Evolutionary conservation across 169 alveolate species (phyloP).

Genomic region (Cryptosporidium ryanae): DNA sequence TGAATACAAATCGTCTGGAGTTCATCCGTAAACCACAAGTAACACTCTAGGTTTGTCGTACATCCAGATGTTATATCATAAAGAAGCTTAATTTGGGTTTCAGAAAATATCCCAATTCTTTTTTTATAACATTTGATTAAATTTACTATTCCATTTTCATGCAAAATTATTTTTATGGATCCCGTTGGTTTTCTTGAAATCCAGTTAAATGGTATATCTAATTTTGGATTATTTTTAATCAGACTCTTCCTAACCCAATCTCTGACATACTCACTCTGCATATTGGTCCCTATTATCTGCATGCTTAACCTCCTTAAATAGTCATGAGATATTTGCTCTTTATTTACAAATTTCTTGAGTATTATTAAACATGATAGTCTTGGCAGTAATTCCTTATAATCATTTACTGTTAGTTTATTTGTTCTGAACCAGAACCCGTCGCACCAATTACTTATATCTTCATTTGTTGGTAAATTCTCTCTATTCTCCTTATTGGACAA

Average conservation of each 20-base stretch:
- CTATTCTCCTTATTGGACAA: conserved; percentile 11
- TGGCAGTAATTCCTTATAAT: conserved; percentile 20
- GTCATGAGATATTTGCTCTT: conserved; percentile 40
- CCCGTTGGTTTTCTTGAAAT: conserved; percentile 60
- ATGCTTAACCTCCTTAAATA: conserved; percentile 54
- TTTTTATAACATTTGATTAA: conserved; percentile 18
- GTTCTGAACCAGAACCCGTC: conserved; percentile 56
- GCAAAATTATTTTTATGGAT: conserved; percentile 42
- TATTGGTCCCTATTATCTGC: conserved; percentile 40
- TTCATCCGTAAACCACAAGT: conserved; percentile 60
- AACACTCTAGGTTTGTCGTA: conserved; percentile 38
- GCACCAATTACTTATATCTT: conserved; percentile 33
- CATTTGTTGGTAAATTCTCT: conserved; percentile 3
- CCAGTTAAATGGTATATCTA: conserved; percentile 30
- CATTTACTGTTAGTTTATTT: neutral
- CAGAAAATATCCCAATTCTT: conserved; percentile 54
- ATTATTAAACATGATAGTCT: conserved; percentile 48
- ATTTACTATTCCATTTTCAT: conserved; percentile 14
- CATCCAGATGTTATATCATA: conserved; percentile 27
- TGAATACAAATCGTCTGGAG: conserved; percentile 61
- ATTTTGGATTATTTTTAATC: conserved; percentile 27
- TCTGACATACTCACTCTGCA: conserved; percentile 42
- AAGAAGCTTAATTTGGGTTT: conserved; percentile 9
- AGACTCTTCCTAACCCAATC: conserved; percentile 37
- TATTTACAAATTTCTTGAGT: conserved; percentile 11